A percentile compares a stretch with the other conserved stretches of the same genome.
Evolutionary conservation across 2,329 filamentous ascomycete genomes (phyloP).

Genomic region (Fusarium sp.): DNA sequence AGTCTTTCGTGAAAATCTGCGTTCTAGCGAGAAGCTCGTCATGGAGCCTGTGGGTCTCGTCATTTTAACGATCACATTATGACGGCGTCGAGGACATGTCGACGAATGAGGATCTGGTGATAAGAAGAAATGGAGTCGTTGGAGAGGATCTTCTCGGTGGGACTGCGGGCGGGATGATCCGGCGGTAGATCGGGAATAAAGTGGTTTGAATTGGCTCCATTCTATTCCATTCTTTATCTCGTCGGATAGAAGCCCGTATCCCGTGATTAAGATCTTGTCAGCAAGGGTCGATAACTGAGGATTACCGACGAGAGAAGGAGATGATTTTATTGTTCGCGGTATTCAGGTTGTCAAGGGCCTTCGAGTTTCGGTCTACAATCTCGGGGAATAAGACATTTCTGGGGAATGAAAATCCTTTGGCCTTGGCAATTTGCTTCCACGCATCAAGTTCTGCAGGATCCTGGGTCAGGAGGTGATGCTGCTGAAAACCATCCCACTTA

Average conservation of each 20-base stretch:
- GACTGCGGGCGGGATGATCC: background rate
- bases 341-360: background rate
- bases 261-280: background rate
- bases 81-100: background rate
- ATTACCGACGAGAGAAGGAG: background rate
- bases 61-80: background rate
- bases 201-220: background rate
- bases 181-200: slow-evolving; percentile 16
- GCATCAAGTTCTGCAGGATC: background rate
- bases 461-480: background rate
- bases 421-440: slow-evolving; percentile 1
- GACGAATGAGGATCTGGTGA: slow-evolving; percentile 23
- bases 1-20: background rate
- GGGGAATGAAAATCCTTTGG: background rate
- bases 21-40: slow-evolving; percentile 16
- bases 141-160: background rate
- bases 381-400: background rate
- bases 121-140: slow-evolving; percentile 29
- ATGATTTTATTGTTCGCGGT: background rate
- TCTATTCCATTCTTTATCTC: background rate
- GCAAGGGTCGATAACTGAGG: slow-evolving; percentile 16
- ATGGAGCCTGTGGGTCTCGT: slow-evolving; percentile 8
- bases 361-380: slow-evolving; percentile 3
- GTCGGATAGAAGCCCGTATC: slow-evolving; percentile 12
- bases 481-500: background rate